Conservation (phyloP, 305 asterid genomes). For the Solanum hybrid region DNA sequence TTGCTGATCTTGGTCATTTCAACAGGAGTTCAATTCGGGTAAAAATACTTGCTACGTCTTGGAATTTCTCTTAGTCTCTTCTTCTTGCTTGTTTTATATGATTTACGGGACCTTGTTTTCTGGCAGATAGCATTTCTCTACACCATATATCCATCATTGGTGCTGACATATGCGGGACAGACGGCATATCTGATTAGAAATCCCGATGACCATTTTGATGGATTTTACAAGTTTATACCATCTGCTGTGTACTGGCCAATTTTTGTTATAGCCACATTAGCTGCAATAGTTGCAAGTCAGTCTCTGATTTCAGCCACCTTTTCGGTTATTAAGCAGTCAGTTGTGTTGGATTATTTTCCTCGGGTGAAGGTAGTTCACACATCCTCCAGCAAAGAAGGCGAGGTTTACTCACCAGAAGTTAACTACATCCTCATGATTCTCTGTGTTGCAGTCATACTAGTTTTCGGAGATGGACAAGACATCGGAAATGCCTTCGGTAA, state of each 20-base stretch:
- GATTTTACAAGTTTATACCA: conserved; percentile 38
- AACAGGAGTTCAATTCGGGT: conserved; percentile 34
- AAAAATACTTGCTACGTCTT: background rate
- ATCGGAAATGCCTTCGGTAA: conserved; percentile 40
- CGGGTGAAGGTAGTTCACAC: conserved; percentile 40
- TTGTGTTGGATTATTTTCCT: conserved; percentile 37
- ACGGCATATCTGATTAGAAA: conserved; percentile 34
- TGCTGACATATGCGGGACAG: conserved; percentile 40
- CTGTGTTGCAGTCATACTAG: conserved; percentile 33
- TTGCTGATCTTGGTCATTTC: conserved; percentile 97
- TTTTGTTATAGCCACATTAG: conserved; percentile 30
- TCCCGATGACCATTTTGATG: conserved; percentile 30
- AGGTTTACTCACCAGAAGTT: conserved; percentile 35
- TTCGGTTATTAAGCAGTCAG: conserved; percentile 36
- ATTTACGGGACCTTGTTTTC: background rate
- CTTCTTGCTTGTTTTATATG: background rate
- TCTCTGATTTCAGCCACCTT: conserved; percentile 38
- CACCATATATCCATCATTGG: conserved; percentile 33
- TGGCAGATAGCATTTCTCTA: conserved; percentile 29
- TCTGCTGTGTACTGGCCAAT: conserved; percentile 37
- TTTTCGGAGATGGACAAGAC: conserved; percentile 39
- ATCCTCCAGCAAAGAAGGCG: conserved; percentile 32
- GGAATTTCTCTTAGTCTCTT: background rate
- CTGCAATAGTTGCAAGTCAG: conserved; percentile 43
- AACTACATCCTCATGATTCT: conserved; percentile 33